Evolutionary conservation across 2,329 filamentous ascomycete species (phyloP).

Genomic region (Ceratocystis destructans): DNA sequence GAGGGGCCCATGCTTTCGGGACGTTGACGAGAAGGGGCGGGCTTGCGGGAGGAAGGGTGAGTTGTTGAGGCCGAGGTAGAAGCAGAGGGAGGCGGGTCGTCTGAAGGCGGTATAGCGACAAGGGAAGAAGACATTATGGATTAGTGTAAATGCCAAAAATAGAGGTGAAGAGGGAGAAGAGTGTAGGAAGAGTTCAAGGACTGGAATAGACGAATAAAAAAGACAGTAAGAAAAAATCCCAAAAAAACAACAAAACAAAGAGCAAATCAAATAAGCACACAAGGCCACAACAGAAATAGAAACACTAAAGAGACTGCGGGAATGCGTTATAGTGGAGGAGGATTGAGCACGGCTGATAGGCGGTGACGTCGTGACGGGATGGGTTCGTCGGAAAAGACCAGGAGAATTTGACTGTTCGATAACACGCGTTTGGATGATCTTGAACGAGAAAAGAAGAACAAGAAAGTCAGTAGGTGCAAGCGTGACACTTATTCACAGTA

Average conservation of each 20-base stretch:
- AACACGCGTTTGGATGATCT: not conserved
- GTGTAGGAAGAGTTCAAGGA: too few species aligned
- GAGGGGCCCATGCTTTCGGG: slow-evolving; percentile 10
- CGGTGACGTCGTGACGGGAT: not conserved
- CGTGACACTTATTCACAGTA: too few species aligned
- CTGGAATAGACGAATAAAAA: not conserved
- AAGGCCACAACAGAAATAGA: not conserved
- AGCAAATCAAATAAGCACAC: not conserved
- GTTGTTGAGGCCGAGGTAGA: not conserved
- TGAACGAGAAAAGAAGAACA: not conserved
- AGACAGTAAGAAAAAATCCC: not conserved
- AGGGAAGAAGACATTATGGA: not conserved
- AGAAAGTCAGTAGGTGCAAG: too few species aligned
- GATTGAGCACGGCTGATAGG: not conserved
- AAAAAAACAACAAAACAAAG: not conserved
- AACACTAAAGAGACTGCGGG: not conserved
- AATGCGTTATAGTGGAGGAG: not conserved
- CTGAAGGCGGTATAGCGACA: not conserved
- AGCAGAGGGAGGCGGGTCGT: not conserved
- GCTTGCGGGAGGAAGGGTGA: not conserved
- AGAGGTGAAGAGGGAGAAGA: not conserved
- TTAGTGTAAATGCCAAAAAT: not conserved
- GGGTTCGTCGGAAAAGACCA: not conserved
- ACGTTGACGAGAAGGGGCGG: slow-evolving; percentile 3
- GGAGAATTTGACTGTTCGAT: not conserved